Percentiles rank a stretch among this genome's conserved stretches.
Conservation (phyloP, 169 alveolate species). For the Amoebophrya sp. region DNA sequence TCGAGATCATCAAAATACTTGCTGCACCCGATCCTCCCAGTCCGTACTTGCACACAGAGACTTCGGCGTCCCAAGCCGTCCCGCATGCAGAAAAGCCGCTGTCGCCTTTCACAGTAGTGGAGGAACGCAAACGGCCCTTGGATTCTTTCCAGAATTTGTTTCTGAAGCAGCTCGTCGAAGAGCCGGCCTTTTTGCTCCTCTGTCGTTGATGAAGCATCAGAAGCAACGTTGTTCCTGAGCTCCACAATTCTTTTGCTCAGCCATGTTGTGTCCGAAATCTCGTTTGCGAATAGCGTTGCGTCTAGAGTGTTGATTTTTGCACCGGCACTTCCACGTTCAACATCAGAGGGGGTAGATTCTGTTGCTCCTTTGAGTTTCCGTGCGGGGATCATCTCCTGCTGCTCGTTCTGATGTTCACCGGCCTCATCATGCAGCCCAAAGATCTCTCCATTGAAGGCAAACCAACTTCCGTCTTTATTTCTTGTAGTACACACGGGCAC, state of each 20-base stretch:
- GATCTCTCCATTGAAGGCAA: background rate
- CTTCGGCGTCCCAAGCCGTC: conserved; percentile 30
- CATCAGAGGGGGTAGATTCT: no score
- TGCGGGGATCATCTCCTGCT: no score
- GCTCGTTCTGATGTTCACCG: no score
- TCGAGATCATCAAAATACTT: no score
- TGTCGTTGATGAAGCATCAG: no score
- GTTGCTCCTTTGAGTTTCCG: no score
- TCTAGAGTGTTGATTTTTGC: background rate
- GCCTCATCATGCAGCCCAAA: background rate
- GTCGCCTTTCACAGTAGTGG: background rate
- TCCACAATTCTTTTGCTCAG: background rate
- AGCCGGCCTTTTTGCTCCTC: no score
- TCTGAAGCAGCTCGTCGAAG: no score
- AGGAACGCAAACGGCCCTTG: conserved; percentile 34
- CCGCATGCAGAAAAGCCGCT: conserved; percentile 2
- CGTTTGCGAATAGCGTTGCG: background rate
- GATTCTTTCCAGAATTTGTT: background rate
- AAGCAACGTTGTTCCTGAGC: background rate
- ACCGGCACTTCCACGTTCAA: no score
- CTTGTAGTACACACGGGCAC: no score
- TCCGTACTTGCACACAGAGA: background rate
- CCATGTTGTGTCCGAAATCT: background rate
- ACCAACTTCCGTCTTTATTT: no score
- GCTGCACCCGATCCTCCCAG: background rate